These are phyloP conservation scores for Hypomyces perniciosus DNA, from an alignment of 2,329 filamentous ascomycete genomes.

Conservation along the genomic window DNA sequence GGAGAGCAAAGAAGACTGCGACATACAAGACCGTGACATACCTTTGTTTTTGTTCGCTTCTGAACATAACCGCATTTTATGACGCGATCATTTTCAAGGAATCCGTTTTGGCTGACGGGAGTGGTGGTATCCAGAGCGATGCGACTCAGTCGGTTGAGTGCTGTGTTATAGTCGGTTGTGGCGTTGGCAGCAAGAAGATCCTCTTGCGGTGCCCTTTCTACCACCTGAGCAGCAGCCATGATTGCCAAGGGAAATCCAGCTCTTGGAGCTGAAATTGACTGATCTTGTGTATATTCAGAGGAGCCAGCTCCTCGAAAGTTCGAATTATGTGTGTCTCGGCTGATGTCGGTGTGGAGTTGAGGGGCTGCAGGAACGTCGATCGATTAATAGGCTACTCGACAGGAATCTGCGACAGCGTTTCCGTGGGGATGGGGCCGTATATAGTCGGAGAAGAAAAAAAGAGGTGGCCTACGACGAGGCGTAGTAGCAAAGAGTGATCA, in stretches of 20 bases:
- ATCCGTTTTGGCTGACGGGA: conserved; percentile 84
- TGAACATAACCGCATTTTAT: conserved; percentile 82
- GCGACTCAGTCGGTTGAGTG: conserved; percentile 10
- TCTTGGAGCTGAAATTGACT: background rate
- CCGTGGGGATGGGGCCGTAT: background rate
- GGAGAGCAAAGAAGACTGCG: conserved; percentile 4
- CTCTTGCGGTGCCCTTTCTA: conserved; percentile 7
- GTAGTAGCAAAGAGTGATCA: background rate
- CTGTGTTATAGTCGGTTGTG: conserved; percentile 3
- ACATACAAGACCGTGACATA: conserved; percentile 30
- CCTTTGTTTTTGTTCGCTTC: conserved; percentile 93
- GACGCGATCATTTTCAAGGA: conserved; percentile 91
- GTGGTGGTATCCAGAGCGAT: conserved; percentile 6
- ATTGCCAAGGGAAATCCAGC: conserved; percentile 1
- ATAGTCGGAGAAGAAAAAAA: background rate
- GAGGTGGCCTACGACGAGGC: conserved; percentile 3
- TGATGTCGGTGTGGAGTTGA: conserved; percentile 8
- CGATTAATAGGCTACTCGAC: background rate
- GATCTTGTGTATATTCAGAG: background rate
- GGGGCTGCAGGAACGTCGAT: conserved; percentile 8
- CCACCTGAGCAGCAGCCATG: conserved; percentile 10
- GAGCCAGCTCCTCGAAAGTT: background rate
- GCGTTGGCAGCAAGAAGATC: background rate
- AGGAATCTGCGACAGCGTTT: no score
- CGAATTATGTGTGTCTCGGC: conserved; percentile 6